Conservation (phyloP, 2,329 filamentous ascomycete genomes). For the Aphanocladium album region DNA sequence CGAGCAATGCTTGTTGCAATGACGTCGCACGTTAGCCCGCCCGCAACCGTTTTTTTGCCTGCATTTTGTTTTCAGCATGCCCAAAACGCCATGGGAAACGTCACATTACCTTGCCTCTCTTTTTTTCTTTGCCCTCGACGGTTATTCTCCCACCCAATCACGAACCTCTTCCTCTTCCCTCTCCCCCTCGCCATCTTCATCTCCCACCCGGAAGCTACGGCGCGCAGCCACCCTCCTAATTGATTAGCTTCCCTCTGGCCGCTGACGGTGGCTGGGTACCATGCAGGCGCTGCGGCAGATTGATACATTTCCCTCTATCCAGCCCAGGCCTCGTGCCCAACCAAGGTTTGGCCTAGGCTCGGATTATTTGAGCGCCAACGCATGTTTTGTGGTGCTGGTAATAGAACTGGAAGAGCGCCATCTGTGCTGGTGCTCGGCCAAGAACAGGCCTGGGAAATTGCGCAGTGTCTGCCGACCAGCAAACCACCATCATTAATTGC, state of each 20-base stretch:
- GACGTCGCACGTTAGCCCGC: not conserved
- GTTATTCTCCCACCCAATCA: not conserved
- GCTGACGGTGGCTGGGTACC: not conserved
- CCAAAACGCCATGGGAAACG: not conserved
- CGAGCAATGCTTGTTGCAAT: conserved; percentile 1
- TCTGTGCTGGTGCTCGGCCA: too few species aligned
- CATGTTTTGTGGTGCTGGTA: not conserved
- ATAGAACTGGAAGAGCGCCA: not conserved
- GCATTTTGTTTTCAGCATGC: not conserved
- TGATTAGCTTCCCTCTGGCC: not conserved
- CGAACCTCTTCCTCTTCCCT: not conserved
- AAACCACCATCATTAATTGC: not conserved
- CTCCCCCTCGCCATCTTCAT: not conserved
- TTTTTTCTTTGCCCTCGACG: not conserved
- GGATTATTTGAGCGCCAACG: not conserved
- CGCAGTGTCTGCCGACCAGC: not conserved
- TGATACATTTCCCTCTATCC: not conserved
- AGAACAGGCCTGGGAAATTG: not conserved
- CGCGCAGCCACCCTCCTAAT: not conserved
- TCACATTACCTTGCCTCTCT: not conserved
- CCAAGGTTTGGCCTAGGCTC: not conserved
- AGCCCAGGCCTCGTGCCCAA: not conserved
- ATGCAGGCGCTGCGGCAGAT: not conserved
- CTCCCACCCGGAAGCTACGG: not conserved
- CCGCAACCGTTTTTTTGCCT: conserved; percentile 5